Conservation (phyloP, 2,329 filamentous ascomycete genomes). For the Arachnopeziza araneosa region DNA sequence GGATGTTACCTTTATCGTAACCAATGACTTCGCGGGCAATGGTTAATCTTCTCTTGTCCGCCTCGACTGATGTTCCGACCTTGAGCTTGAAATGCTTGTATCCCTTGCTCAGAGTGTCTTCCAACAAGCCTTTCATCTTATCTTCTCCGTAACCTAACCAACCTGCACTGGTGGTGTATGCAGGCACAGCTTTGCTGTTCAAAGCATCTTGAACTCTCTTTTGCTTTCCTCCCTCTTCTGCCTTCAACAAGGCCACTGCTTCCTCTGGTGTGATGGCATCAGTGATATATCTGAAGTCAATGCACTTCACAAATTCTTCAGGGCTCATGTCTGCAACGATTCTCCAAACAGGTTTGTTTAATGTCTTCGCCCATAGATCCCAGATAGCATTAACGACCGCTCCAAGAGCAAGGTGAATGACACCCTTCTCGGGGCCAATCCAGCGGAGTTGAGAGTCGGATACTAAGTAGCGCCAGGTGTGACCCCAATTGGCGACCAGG, state of each 20-base stretch:
- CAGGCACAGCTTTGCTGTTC: conserved; percentile 69
- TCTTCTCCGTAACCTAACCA: conserved; percentile 90
- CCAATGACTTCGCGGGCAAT: conserved; percentile 78
- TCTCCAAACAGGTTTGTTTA: conserved; percentile 84
- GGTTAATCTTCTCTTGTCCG: conserved; percentile 62
- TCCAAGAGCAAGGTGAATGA: conserved; percentile 85
- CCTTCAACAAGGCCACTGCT: conserved; percentile 64
- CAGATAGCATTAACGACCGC: conserved; percentile 88
- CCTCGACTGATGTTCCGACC: conserved; percentile 68
- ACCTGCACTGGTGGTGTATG: conserved; percentile 84
- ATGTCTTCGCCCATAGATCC: conserved; percentile 90
- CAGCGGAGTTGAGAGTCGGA: conserved; percentile 85
- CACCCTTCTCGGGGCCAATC: conserved; percentile 92
- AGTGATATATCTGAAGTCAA: conserved; percentile 93
- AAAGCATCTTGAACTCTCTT: conserved; percentile 69
- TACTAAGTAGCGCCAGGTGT: conserved; percentile 89
- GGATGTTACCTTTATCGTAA: conserved; percentile 64
- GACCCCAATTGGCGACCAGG: conserved; percentile 74
- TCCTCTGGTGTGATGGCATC: conserved; percentile 88
- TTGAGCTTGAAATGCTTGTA: conserved; percentile 90
- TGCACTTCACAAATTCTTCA: conserved; percentile 79
- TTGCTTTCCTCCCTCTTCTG: conserved; percentile 61
- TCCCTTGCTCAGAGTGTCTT: conserved; percentile 69
- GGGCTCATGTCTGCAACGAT: conserved; percentile 87
- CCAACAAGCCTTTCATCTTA: conserved; percentile 71